These are phyloP conservation scores for Debaryomyces sp. DNA, from an alignment of 1,139 yeast genomes.

Conservation along the genomic window DNA sequence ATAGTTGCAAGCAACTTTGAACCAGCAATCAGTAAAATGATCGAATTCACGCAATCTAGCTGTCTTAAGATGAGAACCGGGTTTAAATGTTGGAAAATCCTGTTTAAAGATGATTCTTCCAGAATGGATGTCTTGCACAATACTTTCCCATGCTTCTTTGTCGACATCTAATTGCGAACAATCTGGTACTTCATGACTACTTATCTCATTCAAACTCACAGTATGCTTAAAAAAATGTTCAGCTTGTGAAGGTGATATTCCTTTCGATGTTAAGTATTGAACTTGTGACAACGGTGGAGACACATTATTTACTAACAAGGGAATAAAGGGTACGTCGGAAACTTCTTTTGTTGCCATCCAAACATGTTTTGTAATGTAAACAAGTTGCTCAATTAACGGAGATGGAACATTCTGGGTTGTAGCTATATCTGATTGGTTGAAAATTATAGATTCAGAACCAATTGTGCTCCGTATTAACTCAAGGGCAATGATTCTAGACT, in stretches of 20 bases:
- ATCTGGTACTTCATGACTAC: slow-evolving; percentile 25
- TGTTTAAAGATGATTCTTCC: slow-evolving; percentile 19
- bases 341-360: slow-evolving; percentile 27
- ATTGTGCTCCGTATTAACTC: slow-evolving; percentile 34
- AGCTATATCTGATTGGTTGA: slow-evolving; percentile 11
- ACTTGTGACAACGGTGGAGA: slow-evolving; percentile 55
- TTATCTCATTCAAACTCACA: slow-evolving; percentile 21
- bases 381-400: slow-evolving; percentile 37
- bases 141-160: slow-evolving; percentile 25
- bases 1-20: slow-evolving; percentile 50
- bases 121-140: slow-evolving; percentile 12
- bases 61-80: slow-evolving; percentile 15
- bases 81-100: slow-evolving; percentile 16
- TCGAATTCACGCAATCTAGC: slow-evolving; percentile 34
- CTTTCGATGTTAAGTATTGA: slow-evolving; percentile 48
- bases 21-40: slow-evolving; percentile 47
- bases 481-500: slow-evolving; percentile 40
- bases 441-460: slow-evolving; percentile 20
- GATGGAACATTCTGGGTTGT: slow-evolving; percentile 25
- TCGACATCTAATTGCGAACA: slow-evolving; percentile 26
- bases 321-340: slow-evolving; percentile 38
- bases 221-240: slow-evolving; percentile 37
- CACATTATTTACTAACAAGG: slow-evolving; percentile 50
- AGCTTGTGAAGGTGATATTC: slow-evolving; percentile 45
- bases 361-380: slow-evolving; percentile 36